These are phyloP conservation scores for Lyophyllum shimeji DNA, from an alignment of 768 basidiomycete species.

Conservation along the genomic window DNA sequence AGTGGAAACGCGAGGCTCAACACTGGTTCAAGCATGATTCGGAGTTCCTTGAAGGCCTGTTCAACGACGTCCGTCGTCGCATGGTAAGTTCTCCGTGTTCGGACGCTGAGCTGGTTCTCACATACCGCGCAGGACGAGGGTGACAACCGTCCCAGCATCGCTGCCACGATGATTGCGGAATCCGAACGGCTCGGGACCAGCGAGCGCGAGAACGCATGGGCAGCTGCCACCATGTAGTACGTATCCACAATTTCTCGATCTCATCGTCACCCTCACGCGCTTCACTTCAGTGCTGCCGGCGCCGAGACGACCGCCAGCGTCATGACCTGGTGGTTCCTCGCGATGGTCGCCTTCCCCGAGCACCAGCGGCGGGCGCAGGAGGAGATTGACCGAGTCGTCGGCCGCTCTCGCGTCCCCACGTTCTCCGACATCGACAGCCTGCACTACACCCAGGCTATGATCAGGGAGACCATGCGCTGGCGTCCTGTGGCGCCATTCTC, in stretches of 20 bases:
- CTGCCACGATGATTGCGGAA: not conserved
- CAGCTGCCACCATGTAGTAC: not conserved
- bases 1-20: not conserved
- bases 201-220: not conserved
- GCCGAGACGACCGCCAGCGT: not conserved
- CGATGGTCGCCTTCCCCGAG: constrained; percentile 26
- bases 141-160: not conserved
- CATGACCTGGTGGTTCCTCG: not conserved
- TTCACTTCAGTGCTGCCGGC: too few species aligned
- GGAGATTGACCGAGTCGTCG: constrained; percentile 28
- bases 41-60: not conserved
- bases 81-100: too few species aligned
- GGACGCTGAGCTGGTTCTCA: not conserved
- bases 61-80: too few species aligned
- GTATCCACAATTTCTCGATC: not conserved
- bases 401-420: constrained; percentile 23
- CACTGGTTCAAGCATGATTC: not conserved
- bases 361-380: constrained; percentile 24
- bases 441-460: constrained; percentile 15
- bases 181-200: constrained; percentile 8
- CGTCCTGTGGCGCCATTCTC: constrained; percentile 12
- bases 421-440: constrained; percentile 15
- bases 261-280: too few species aligned
- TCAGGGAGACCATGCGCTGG: constrained; percentile 21
- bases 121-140: not conserved